Evolutionary conservation across 768 basidiomycete genomes (phyloP).

Genomic region (Auricularia sp.): DNA sequence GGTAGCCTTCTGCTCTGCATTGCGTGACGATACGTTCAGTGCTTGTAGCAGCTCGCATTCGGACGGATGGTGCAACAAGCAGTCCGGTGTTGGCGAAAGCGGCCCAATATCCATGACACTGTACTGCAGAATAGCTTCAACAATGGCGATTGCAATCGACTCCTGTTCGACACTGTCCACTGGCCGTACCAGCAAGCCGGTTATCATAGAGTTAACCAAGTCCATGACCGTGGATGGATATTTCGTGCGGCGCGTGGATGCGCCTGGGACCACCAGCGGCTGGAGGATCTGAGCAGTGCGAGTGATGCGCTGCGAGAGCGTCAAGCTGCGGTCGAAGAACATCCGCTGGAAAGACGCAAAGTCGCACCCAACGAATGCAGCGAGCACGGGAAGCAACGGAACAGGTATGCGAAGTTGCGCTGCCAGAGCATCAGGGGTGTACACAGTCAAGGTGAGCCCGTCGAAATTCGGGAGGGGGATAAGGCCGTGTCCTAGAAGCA

Average conservation of each 20-base stretch:
- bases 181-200: slow-evolving; percentile 4
- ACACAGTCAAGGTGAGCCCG: slow-evolving; percentile 45
- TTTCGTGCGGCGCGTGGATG: neutral
- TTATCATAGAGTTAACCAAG: slow-evolving; percentile 5
- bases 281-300: slow-evolving; percentile 49
- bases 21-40: neutral
- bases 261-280: slow-evolving; percentile 35
- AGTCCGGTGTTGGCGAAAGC: slow-evolving; percentile 49
- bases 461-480: slow-evolving; percentile 20
- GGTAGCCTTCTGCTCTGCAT: neutral
- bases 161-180: slow-evolving; percentile 39
- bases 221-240: slow-evolving; percentile 7
- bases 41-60: slow-evolving; percentile 2
- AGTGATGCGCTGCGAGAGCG: slow-evolving; percentile 54
- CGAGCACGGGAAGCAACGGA: slow-evolving; percentile 66
- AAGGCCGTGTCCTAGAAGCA: slow-evolving; percentile 1
- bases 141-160: slow-evolving; percentile 54
- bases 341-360: slow-evolving; percentile 49
- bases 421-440: slow-evolving; percentile 53
- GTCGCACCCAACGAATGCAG: slow-evolving; percentile 74
- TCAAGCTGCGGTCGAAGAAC: slow-evolving; percentile 58
- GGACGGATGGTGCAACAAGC: slow-evolving; percentile 46
- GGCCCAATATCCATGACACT: slow-evolving; percentile 43
- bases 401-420: slow-evolving; percentile 56
- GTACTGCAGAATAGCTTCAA: slow-evolving; percentile 68